Percentiles rank a stretch among this genome's conserved stretches.
Evolutionary conservation across 257 asterid species (phyloP).

Genomic region (Parsonsia alboflavescens): DNA sequence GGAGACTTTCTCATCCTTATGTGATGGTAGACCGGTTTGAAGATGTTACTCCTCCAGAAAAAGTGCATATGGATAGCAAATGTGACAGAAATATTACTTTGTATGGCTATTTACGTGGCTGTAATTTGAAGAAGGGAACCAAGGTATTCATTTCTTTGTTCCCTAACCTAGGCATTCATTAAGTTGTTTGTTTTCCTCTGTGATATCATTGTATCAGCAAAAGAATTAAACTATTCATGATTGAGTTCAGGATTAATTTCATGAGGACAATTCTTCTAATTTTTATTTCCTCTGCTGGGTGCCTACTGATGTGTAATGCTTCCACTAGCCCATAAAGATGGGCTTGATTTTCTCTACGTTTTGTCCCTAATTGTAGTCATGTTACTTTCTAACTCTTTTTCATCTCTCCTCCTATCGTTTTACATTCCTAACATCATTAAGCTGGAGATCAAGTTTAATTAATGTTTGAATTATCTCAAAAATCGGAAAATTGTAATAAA

Average conservation of each 20-base stretch:
- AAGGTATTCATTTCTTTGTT: conserved; percentile 45
- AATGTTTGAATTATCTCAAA: too few species aligned
- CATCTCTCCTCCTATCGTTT: too few species aligned
- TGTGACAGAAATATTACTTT: conserved; percentile 82
- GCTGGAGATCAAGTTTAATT: too few species aligned
- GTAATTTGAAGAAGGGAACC: conserved; percentile 85
- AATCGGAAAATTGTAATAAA: too few species aligned
- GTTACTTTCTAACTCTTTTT: too few species aligned
- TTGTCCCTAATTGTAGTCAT: too few species aligned
- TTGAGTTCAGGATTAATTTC: background rate
- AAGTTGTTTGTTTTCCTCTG: background rate
- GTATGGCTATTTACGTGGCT: conserved; percentile 93
- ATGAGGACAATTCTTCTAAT: background rate
- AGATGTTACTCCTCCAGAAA: conserved; percentile 91
- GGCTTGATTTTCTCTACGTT: too few species aligned
- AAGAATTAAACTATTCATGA: background rate
- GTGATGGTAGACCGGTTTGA: conserved; percentile 89
- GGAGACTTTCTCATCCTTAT: conserved; percentile 96
- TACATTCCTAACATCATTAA: too few species aligned
- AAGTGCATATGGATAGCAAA: conserved; percentile 57
- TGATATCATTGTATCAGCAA: background rate
- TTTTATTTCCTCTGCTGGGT: background rate
- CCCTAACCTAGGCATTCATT: conserved; percentile 51
- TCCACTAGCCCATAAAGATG: too few species aligned
- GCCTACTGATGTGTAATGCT: background rate